These are phyloP conservation scores for Globisporangium nagaii DNA, from an alignment of 352 stramenopile species.

Conservation along the genomic window DNA sequence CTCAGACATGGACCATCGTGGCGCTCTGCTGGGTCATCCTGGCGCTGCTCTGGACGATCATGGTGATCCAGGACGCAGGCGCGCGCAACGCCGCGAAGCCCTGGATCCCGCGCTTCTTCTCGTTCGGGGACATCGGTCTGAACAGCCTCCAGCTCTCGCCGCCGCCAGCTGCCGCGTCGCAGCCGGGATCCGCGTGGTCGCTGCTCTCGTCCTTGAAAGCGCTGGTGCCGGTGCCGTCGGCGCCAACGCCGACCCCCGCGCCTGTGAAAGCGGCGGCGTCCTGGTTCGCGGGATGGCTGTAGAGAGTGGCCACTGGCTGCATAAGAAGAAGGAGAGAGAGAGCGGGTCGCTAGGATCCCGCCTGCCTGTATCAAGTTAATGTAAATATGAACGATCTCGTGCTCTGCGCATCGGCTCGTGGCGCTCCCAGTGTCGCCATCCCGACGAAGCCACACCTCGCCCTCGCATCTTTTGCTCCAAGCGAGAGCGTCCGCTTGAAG, in stretches of 20 bases:
- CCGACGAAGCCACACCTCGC: no score
- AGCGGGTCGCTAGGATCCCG: no score
- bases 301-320: no score
- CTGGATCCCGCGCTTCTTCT: conserved; percentile 4
- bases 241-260: neutral
- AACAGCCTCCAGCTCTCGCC: neutral
- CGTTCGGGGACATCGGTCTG: neutral
- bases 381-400: no score
- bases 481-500: no score
- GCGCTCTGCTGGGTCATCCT: conserved; percentile 7
- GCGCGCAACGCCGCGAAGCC: neutral
- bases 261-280: neutral
- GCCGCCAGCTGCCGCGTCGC: neutral
- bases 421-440: no score
- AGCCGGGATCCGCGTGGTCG: conserved; percentile 4
- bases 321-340: no score
- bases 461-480: no score
- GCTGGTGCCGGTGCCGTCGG: neutral
- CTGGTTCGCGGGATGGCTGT: conserved; percentile 1
- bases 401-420: no score
- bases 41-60: conserved; percentile 4
- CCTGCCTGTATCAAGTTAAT: no score
- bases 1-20: conserved; percentile 2
- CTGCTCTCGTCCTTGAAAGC: neutral
- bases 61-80: conserved; percentile 1